Evolutionary conservation across 331 rosid genomes (phyloP).

Genomic region (Acacia pycnantha): DNA sequence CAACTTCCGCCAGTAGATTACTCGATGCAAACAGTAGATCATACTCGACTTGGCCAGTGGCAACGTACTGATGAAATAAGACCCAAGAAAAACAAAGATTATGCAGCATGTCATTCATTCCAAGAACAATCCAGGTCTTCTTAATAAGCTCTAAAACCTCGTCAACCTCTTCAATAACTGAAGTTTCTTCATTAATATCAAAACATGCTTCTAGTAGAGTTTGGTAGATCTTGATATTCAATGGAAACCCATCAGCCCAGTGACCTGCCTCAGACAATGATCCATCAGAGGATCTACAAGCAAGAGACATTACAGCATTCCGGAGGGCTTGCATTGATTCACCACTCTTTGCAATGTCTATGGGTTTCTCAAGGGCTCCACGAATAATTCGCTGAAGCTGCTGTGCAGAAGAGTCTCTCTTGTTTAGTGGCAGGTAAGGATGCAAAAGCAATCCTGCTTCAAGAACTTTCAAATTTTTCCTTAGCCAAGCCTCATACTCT

Average conservation of each 20-base stretch:
- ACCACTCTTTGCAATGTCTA: conserved; percentile 62
- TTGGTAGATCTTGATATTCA: conserved; percentile 88
- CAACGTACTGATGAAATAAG: conserved; percentile 82
- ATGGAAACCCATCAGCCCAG: conserved; percentile 96
- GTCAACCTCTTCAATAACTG: conserved; percentile 86
- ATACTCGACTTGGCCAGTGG: conserved; percentile 79
- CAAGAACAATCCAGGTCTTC: conserved; percentile 95
- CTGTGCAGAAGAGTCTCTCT: conserved; percentile 65
- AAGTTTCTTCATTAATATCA: conserved; percentile 64
- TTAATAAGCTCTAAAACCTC: conserved; percentile 92
- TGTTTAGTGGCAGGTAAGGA: conserved; percentile 78
- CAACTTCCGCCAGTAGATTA: conserved; percentile 74
- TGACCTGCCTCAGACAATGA: conserved; percentile 69
- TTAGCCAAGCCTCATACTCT: conserved; percentile 76
- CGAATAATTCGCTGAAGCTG: conserved; percentile 58
- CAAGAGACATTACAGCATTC: conserved; percentile 70
- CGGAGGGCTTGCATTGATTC: conserved; percentile 79
- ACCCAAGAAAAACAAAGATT: conserved; percentile 91
- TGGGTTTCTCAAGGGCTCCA: conserved; percentile 70
- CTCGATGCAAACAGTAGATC: conserved; percentile 85
- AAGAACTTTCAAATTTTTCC: conserved; percentile 77
- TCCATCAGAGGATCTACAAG: conserved; percentile 80
- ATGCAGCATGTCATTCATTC: conserved; percentile 78
- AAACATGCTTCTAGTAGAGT: conserved; percentile 83
- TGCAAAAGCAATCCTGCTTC: conserved; percentile 88